Conservation (phyloP, 176 grass and related monocot species). For the Aegilops sharonensis region DNA sequence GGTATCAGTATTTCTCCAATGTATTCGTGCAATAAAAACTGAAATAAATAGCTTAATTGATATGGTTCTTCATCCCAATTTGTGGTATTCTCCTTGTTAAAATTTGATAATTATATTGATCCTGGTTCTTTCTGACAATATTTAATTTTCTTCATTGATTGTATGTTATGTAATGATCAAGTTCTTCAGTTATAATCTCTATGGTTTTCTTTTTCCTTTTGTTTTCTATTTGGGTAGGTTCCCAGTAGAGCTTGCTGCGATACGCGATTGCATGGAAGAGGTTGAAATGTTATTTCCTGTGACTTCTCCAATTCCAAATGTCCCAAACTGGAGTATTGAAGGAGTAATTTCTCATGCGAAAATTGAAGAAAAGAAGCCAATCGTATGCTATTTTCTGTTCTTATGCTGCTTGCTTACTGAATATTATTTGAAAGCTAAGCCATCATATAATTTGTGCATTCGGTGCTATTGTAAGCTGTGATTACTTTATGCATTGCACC, state of each 20-base stretch:
- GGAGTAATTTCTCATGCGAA: constrained; percentile 44
- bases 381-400: constrained; percentile 8
- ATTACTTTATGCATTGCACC: neutral
- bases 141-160: neutral
- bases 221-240: neutral
- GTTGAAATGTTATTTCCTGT: constrained; percentile 45
- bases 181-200: neutral
- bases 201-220: neutral
- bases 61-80: neutral
- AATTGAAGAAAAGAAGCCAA: constrained; percentile 3
- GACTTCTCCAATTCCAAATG: constrained; percentile 40
- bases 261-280: constrained; percentile 19
- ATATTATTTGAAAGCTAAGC: neutral
- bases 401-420: neutral
- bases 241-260: constrained; percentile 31
- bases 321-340: constrained; percentile 38
- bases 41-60: neutral
- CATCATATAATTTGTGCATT: neutral
- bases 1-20: too few species aligned
- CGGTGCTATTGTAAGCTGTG: neutral
- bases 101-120: neutral
- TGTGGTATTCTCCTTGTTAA: neutral
- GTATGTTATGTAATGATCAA: neutral
- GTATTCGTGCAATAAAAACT: neutral
- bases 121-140: neutral